phyloP scores from a whole-genome alignment of 1,139 yeast species.

The Blastobotrys arbuscula region DNA sequence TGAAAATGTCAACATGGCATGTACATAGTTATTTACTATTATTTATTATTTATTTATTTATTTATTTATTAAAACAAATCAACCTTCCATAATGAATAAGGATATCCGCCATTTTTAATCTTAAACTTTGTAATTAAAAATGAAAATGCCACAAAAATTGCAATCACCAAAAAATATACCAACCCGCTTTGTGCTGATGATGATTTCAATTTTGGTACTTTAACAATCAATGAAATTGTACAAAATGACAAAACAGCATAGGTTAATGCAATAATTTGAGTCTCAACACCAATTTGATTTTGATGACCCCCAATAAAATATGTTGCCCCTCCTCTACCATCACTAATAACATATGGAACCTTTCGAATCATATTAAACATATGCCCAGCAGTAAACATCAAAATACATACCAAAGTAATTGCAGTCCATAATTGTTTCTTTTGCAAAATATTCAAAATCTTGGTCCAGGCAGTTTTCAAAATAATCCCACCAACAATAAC shows the following conservation, averaged over 20 bases:
- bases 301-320: slow-evolving; percentile 70
- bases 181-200: slow-evolving; percentile 41
- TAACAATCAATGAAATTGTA: slow-evolving; percentile 43
- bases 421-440: slow-evolving; percentile 63
- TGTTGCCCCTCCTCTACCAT: slow-evolving; percentile 49
- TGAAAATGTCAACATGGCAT: neutral
- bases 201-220: slow-evolving; percentile 45
- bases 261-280: slow-evolving; percentile 43
- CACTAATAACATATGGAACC: slow-evolving; percentile 60
- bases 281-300: slow-evolving; percentile 59
- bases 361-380: slow-evolving; percentile 88
- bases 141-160: slow-evolving; percentile 46
- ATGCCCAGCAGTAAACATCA: slow-evolving; percentile 80
- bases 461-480: slow-evolving; percentile 31
- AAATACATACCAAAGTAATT: slow-evolving; percentile 50
- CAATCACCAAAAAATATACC: slow-evolving; percentile 37
- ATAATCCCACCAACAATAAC: slow-evolving; percentile 29
- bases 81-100: slow-evolving; percentile 38
- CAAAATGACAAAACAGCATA: slow-evolving; percentile 38
- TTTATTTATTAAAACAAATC: neutral
- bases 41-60: neutral
- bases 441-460: slow-evolving; percentile 32
- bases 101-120: slow-evolving; percentile 54
- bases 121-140: slow-evolving; percentile 47
- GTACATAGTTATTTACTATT: neutral